A percentile compares a stretch with the other conserved stretches of the same genome.
phyloP scores from a whole-genome alignment of 148 eudicot genomes.

The Linanthus parryae region DNA sequence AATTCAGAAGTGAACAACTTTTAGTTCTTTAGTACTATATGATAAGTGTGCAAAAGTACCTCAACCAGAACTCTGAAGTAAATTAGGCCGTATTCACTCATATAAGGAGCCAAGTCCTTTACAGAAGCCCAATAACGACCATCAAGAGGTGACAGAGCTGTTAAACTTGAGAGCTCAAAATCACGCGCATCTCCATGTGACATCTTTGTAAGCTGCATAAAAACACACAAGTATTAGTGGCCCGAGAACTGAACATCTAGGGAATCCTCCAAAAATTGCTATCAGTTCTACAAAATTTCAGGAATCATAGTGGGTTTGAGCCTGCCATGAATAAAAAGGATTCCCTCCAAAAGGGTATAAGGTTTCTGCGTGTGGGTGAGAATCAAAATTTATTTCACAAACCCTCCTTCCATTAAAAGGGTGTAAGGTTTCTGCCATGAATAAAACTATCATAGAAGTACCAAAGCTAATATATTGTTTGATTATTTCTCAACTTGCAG shows the following conservation, averaged over 20 bases:
- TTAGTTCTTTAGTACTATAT: too few relatives aligned
- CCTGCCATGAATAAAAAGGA: not conserved
- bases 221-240: too few relatives aligned
- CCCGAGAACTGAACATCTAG: not conserved
- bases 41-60: constrained; percentile 33
- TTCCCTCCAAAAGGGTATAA: not conserved
- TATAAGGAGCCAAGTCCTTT: constrained; percentile 68
- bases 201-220: constrained; percentile 39
- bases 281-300: not conserved
- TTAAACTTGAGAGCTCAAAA: constrained; percentile 57
- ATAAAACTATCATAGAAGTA: not conserved
- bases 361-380: not conserved
- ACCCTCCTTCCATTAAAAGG: not conserved
- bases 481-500: not conserved
- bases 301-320: not conserved
- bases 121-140: constrained; percentile 84
- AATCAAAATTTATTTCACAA: not conserved
- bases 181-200: constrained; percentile 23
- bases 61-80: constrained; percentile 70
- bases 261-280: not conserved
- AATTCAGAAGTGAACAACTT: too few relatives aligned
- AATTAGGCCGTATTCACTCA: constrained; percentile 87
- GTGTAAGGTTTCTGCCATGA: not conserved
- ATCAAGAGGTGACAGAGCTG: constrained; percentile 74
- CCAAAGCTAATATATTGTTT: not conserved